Conservation (phyloP, 2,329 filamentous ascomycete species). For the Talaromyces rugulosus region DNA sequence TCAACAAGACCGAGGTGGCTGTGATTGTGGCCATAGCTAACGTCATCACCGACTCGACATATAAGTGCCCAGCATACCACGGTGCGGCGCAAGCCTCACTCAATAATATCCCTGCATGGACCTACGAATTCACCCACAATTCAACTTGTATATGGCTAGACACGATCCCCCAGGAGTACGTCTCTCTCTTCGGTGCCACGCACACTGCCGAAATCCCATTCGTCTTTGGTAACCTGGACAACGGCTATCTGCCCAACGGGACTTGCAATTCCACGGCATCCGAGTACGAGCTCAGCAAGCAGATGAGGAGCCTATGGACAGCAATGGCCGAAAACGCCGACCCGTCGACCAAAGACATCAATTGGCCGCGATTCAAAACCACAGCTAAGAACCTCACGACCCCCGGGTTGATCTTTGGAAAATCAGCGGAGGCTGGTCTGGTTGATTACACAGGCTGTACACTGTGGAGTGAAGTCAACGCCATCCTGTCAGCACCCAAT, state of each 20-base stretch:
- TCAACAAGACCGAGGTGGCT: conserved; percentile 2
- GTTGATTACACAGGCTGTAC: conserved; percentile 16
- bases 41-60: conserved; percentile 8
- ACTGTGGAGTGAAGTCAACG: conserved; percentile 16
- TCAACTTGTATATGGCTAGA: conserved; percentile 18
- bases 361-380: conserved; percentile 16
- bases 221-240: conserved; percentile 14
- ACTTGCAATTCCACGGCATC: conserved; percentile 14
- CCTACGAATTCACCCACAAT: conserved; percentile 19
- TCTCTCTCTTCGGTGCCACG: conserved; percentile 9
- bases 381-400: neutral
- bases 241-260: neutral
- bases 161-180: neutral
- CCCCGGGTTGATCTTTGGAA: conserved; percentile 15
- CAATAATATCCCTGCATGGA: conserved; percentile 17
- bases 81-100: conserved; percentile 6
- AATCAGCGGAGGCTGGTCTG: conserved; percentile 9
- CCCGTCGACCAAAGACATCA: conserved; percentile 10
- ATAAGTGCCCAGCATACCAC: conserved; percentile 16
- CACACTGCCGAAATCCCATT: conserved; percentile 13
- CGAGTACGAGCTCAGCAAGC: conserved; percentile 14
- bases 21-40: conserved; percentile 15
- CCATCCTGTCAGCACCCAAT: neutral
- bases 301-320: conserved; percentile 19
- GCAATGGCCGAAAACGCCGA: conserved; percentile 18